Percentiles rank a stretch among this genome's conserved stretches.
Conservation (phyloP, 495 filamentous ascomycete genomes). For the Penicilliopsis zonata region DNA sequence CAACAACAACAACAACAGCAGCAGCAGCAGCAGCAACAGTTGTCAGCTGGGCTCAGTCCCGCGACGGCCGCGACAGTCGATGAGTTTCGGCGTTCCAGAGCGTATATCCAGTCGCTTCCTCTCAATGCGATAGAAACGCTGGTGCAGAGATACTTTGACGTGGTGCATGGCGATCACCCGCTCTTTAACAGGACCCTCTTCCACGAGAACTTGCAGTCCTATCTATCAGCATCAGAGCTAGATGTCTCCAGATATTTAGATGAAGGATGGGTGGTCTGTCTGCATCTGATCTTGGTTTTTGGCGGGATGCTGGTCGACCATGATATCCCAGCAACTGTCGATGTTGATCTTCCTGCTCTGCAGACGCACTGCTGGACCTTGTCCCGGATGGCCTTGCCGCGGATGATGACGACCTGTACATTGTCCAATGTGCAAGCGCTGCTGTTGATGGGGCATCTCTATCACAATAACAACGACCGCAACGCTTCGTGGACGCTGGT, state of each 20-base stretch:
- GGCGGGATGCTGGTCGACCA: constrained; percentile 17
- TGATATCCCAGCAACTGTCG: constrained; percentile 12
- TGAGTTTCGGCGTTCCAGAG: background rate
- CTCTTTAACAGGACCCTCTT: constrained; percentile 33
- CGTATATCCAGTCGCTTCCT: constrained; percentile 4
- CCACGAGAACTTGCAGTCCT: constrained; percentile 25
- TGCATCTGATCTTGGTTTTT: constrained; percentile 33
- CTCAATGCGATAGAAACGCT: constrained; percentile 21
- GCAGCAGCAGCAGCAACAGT: background rate
- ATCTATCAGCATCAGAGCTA: constrained; percentile 4
- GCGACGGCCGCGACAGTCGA: background rate
- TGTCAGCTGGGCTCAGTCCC: background rate
- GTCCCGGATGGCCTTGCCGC: constrained; percentile 6
- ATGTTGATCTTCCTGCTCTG: constrained; percentile 14
- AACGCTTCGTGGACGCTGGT: constrained; percentile 29
- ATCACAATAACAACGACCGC: constrained; percentile 31
- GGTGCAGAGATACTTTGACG: constrained; percentile 25
- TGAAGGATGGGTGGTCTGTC: constrained; percentile 31
- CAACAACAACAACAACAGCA: too few relatives aligned
- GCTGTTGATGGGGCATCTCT: constrained; percentile 31
- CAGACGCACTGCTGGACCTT: constrained; percentile 23
- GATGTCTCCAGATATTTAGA: constrained; percentile 9
- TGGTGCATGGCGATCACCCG: constrained; percentile 30
- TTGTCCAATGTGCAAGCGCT: constrained; percentile 32
- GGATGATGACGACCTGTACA: constrained; percentile 20